Conservation (phyloP, 345 rosid species). For the Abelmoschus esculentus region DNA sequence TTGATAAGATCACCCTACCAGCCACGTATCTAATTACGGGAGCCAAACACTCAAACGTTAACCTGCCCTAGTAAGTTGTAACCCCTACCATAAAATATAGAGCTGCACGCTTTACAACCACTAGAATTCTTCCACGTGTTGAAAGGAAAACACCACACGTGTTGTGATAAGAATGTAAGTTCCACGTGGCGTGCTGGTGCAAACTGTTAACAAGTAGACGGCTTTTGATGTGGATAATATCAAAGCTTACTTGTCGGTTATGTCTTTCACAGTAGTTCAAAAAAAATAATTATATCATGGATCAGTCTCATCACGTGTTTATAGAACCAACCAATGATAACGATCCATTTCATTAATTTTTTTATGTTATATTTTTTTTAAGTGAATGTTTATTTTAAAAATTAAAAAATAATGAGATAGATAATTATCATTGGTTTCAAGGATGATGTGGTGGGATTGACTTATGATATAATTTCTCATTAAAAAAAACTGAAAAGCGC, state of each 20-base stretch:
- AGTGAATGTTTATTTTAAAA: too few relatives aligned
- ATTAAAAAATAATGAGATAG: too few relatives aligned
- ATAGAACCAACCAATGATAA: too few relatives aligned
- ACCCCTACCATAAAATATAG: not conserved
- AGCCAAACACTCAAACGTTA: not conserved
- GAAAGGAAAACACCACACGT: not conserved
- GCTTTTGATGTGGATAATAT: conserved; percentile 4
- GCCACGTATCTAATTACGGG: not conserved
- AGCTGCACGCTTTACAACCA: not conserved
- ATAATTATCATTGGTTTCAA: too few relatives aligned
- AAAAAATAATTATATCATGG: too few relatives aligned
- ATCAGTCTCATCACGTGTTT: too few relatives aligned
- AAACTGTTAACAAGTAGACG: conserved; percentile 18
- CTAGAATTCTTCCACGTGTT: not conserved
- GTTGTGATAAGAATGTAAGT: not conserved
- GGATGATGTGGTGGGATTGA: too few relatives aligned
- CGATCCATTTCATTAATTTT: too few relatives aligned
- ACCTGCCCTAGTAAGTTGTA: not conserved
- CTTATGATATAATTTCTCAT: too few relatives aligned
- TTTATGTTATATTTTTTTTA: too few relatives aligned
- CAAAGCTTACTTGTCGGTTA: conserved; percentile 24
- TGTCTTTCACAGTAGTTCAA: not conserved
- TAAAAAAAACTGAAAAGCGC: not conserved
- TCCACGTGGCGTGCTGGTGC: conserved; percentile 18
- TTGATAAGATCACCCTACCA: not conserved